phyloP scores from a whole-genome alignment of 1,139 yeast species.

The Kluyveromyces sp. region DNA sequence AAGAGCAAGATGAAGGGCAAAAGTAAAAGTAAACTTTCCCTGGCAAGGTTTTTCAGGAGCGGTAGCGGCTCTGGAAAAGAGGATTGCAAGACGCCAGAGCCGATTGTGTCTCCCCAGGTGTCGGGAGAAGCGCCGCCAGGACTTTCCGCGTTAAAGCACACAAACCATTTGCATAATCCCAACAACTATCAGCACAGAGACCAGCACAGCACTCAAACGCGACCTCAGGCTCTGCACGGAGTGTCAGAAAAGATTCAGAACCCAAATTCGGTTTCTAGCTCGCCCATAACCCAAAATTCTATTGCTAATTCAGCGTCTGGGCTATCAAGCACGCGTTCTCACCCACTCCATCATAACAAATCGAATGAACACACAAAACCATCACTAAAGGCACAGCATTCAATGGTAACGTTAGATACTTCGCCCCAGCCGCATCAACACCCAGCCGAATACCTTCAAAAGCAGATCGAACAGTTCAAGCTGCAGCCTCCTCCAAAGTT shows the following conservation, averaged over 20 bases:
- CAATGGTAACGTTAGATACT: conserved; percentile 8
- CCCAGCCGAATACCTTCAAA: conserved; percentile 24
- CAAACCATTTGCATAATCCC: conserved; percentile 19
- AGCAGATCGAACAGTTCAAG: conserved; percentile 18
- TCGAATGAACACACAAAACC: conserved; percentile 3
- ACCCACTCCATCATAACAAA: conserved; percentile 1
- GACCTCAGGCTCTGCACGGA: background rate
- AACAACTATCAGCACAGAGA: conserved; percentile 12
- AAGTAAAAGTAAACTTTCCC: background rate
- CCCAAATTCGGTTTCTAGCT: conserved; percentile 2
- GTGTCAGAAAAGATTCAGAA: background rate
- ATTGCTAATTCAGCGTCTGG: background rate
- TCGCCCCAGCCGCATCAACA: conserved; percentile 23
- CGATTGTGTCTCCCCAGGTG: conserved; percentile 8
- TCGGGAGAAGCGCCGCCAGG: conserved; percentile 5
- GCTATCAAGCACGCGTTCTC: conserved; percentile 2
- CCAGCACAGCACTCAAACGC: background rate
- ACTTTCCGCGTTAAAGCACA: conserved; percentile 5
- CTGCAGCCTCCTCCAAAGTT: conserved; percentile 15
- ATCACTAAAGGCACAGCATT: conserved; percentile 4
- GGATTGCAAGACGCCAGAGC: conserved; percentile 1
- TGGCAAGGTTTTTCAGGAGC: conserved; percentile 6
- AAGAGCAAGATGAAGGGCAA: conserved; percentile 2
- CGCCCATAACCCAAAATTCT: conserved; percentile 6
- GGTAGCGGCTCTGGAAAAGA: conserved; percentile 7